Percentiles rank a stretch among this genome's conserved stretches.
Conservation (phyloP, 2,329 filamentous ascomycete genomes). For the Seiridium unicorne region DNA sequence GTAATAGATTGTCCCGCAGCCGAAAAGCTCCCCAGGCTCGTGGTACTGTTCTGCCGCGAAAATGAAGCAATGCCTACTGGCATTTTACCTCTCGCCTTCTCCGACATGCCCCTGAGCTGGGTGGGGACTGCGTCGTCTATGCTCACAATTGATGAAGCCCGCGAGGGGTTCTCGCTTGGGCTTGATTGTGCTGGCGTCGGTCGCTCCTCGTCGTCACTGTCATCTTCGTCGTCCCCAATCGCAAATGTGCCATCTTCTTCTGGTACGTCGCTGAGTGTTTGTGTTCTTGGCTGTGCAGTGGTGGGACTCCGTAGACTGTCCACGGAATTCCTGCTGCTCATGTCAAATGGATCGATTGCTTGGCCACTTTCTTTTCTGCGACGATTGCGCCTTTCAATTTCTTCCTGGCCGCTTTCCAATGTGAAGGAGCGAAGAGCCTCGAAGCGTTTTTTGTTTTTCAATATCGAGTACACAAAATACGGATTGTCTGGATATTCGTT, state of each 20-base stretch:
- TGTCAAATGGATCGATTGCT: conserved; percentile 48
- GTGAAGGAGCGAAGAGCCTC: conserved; percentile 85
- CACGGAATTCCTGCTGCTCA: conserved; percentile 52
- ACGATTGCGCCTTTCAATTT: conserved; percentile 78
- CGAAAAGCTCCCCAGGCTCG: conserved; percentile 70
- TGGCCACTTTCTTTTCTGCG: conserved; percentile 62
- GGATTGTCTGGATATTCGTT: conserved; percentile 62
- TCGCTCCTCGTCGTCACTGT: conserved; percentile 50
- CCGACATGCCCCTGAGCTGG: conserved; percentile 89
- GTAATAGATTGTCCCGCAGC: conserved; percentile 53
- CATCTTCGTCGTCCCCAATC: conserved; percentile 77
- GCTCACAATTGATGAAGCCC: conserved; percentile 66
- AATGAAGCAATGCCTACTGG: conserved; percentile 80
- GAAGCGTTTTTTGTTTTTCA: conserved; percentile 79
- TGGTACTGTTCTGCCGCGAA: conserved; percentile 86
- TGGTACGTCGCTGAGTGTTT: conserved; percentile 65
- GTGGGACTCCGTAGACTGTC: conserved; percentile 68
- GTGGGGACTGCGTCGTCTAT: conserved; percentile 77
- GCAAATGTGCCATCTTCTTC: conserved; percentile 82
- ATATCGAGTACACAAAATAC: conserved; percentile 74
- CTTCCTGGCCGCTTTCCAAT: conserved; percentile 85
- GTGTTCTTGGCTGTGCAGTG: conserved; percentile 48
- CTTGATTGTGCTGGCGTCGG: conserved; percentile 63
- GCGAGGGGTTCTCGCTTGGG: conserved; percentile 60
- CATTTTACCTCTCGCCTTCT: conserved; percentile 95